phyloP scores from a whole-genome alignment of 2,329 filamentous ascomycete species.

The Pseudogymnoascus sp. region DNA sequence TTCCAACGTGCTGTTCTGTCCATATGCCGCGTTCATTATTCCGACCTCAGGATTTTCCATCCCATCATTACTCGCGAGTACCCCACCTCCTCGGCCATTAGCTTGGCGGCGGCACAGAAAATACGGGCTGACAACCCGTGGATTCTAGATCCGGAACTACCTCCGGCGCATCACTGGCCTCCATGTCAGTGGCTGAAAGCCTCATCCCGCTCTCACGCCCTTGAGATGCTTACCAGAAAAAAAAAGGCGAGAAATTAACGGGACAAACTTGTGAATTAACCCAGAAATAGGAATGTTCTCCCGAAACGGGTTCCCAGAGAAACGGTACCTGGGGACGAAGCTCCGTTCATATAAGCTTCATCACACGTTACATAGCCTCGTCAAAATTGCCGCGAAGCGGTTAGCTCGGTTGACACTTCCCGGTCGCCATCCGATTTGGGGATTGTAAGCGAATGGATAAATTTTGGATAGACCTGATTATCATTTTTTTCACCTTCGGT shows the following conservation, averaged over 20 bases:
- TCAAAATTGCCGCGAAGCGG: conserved; percentile 7
- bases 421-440: background rate
- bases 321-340: background rate
- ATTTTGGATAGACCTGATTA: background rate
- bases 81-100: background rate
- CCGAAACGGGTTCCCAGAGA: background rate
- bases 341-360: conserved; percentile 6
- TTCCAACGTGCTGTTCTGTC: background rate
- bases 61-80: no score
- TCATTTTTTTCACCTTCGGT: background rate
- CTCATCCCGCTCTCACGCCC: background rate
- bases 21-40: background rate
- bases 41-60: background rate
- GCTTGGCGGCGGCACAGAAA: background rate
- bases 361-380: conserved; percentile 6
- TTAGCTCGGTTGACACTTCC: conserved; percentile 4
- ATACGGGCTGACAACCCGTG: background rate
- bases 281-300: background rate
- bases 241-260: background rate
- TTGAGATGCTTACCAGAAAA: background rate
- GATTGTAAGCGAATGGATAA: conserved; percentile 1
- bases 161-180: background rate
- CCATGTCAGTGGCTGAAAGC: background rate
- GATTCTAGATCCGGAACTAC: background rate
- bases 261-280: background rate